phyloP scores from a whole-genome alignment of 179 eudicot genomes.

The Silene vulgaris region DNA sequence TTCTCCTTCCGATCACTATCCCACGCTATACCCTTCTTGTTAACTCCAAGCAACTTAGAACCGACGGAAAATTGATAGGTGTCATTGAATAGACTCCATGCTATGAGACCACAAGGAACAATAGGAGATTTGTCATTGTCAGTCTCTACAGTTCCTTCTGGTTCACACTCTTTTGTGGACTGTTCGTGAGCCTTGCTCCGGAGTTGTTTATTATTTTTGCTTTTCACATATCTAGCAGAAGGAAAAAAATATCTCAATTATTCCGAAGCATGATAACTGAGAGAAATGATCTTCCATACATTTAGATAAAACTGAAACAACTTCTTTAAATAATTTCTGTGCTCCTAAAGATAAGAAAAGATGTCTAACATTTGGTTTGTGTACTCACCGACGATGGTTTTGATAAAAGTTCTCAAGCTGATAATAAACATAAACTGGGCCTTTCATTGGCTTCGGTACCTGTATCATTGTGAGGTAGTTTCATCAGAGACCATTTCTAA shows the following conservation, averaged over 20 bases:
- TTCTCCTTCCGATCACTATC: conserved; percentile 76
- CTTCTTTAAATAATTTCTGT: neutral
- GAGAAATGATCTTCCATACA: neutral
- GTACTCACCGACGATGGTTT: conserved; percentile 81
- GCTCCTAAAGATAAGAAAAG: neutral
- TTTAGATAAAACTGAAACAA: neutral
- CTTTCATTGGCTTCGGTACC: conserved; percentile 46
- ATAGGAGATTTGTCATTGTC: conserved; percentile 39
- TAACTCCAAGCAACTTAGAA: conserved; percentile 39
- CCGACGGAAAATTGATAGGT: conserved; percentile 56
- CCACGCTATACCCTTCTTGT: conserved; percentile 79
- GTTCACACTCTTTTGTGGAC: conserved; percentile 41
- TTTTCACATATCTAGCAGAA: conserved; percentile 63
- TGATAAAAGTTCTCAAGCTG: conserved; percentile 90
- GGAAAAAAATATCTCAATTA: neutral
- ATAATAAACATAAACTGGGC: conserved; percentile 40
- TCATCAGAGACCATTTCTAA: neutral
- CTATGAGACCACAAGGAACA: conserved; percentile 95
- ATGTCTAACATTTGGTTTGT: neutral
- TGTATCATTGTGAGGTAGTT: conserved; percentile 21
- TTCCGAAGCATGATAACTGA: neutral
- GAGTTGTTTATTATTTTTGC: conserved; percentile 74
- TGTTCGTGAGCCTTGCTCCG: conserved; percentile 28
- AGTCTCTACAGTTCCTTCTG: conserved; percentile 39
- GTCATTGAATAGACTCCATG: conserved; percentile 93